phyloP scores from a whole-genome alignment of 1,284 basidiomycete genomes.

The Agroathelia rolfsii region DNA sequence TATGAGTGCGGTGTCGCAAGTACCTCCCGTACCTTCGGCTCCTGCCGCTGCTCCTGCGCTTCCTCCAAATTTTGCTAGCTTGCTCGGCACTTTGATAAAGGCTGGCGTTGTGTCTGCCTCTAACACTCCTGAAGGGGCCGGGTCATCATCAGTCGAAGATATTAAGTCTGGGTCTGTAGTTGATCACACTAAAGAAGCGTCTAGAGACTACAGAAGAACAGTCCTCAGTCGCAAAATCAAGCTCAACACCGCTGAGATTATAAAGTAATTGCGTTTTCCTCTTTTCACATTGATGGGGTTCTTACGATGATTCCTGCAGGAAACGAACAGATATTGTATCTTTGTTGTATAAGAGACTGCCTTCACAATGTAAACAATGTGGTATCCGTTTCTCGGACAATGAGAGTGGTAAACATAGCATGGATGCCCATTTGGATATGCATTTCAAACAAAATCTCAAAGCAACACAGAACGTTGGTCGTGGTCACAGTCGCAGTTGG shows the following conservation, averaged over 20 bases:
- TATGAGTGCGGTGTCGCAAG: slow-evolving; percentile 12
- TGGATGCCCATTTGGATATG: slow-evolving; percentile 93
- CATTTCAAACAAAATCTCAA: slow-evolving; percentile 94
- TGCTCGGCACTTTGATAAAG: slow-evolving; percentile 60
- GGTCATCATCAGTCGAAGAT: slow-evolving; percentile 33
- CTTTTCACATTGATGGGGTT: not conserved
- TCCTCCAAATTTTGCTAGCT: slow-evolving; percentile 39
- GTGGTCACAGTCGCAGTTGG: slow-evolving; percentile 90
- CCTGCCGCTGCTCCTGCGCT: slow-evolving; percentile 21
- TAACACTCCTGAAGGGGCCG: slow-evolving; percentile 40
- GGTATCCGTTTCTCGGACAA: slow-evolving; percentile 79
- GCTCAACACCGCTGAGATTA: slow-evolving; percentile 64
- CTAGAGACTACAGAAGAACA: slow-evolving; percentile 55
- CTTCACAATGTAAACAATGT: slow-evolving; percentile 90
- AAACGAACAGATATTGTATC: slow-evolving; percentile 50
- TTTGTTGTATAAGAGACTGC: slow-evolving; percentile 67
- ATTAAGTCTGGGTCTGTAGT: slow-evolving; percentile 25
- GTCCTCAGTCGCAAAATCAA: slow-evolving; percentile 64
- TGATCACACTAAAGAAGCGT: slow-evolving; percentile 38
- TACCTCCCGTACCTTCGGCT: slow-evolving; percentile 13
- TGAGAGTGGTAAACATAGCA: slow-evolving; percentile 58
- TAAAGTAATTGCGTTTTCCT: slow-evolving; percentile 39
- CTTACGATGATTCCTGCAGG: slow-evolving; percentile 26
- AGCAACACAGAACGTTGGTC: slow-evolving; percentile 72
- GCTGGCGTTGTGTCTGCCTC: slow-evolving; percentile 60